Conservation (phyloP, 805 yeast genomes). For the Candida incommunis region DNA sequence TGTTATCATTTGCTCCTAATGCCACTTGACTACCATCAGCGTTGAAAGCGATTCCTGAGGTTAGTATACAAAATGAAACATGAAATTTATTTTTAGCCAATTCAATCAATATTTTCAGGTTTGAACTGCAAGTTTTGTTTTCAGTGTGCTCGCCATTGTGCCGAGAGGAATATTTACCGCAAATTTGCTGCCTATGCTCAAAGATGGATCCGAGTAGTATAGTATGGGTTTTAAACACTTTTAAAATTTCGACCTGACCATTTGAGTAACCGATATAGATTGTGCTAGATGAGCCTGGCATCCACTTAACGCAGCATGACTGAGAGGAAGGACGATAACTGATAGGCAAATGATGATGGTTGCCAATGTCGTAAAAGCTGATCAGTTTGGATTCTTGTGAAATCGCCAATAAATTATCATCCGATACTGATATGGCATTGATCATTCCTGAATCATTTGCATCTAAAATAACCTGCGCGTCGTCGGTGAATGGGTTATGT, state of each 20-base stretch:
- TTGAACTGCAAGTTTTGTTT: no score
- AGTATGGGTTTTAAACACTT: conserved; percentile 11
- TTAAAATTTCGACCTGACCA: conserved; percentile 41
- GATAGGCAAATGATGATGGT: not conserved
- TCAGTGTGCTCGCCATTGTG: no score
- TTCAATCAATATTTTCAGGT: no score
- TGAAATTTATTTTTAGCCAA: no score
- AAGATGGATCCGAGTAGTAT: conserved; percentile 19
- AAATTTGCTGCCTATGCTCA: conserved; percentile 44
- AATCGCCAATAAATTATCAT: not conserved
- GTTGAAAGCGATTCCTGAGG: not conserved
- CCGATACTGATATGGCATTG: not conserved
- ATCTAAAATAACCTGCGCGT: not conserved
- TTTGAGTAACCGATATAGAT: conserved; percentile 52
- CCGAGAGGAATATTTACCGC: conserved; percentile 30
- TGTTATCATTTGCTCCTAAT: conserved; percentile 70
- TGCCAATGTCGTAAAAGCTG: conserved; percentile 31
- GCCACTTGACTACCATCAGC: conserved; percentile 59
- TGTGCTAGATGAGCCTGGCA: conserved; percentile 24
- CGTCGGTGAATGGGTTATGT: not conserved
- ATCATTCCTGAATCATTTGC: not conserved
- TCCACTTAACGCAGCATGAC: conserved; percentile 40
- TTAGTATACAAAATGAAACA: no score
- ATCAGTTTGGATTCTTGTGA: conserved; percentile 17
- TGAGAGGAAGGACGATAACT: not conserved